Evolutionary conservation across 768 basidiomycete genomes (phyloP).

Genomic region (Amanita exitialis): DNA sequence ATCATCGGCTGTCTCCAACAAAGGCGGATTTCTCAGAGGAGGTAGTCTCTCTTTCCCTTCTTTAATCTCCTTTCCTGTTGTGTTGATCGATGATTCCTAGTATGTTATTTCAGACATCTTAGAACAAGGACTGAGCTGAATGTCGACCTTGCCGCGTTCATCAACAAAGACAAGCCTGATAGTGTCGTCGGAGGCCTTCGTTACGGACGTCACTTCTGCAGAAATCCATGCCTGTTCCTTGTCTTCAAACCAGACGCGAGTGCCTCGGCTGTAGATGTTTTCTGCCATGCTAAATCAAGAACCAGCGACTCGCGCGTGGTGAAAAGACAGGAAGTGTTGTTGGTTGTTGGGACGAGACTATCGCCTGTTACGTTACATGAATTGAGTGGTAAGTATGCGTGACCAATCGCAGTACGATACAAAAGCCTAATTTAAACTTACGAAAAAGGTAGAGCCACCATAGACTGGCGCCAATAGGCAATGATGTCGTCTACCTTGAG

Average conservation of each 20-base stretch:
- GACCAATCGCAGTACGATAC: neutral
- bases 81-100: conserved; percentile 73
- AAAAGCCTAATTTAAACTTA: neutral
- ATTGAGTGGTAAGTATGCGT: conserved; percentile 1
- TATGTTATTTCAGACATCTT: conserved; percentile 7
- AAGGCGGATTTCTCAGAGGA: conserved; percentile 91
- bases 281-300: conserved; percentile 54
- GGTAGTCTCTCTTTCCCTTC: conserved; percentile 76
- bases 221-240: conserved; percentile 93
- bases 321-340: conserved; percentile 10
- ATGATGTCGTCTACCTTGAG: conserved; percentile 51
- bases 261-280: conserved; percentile 87
- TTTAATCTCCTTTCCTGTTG: conserved; percentile 72
- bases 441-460: neutral
- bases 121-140: conserved; percentile 6
- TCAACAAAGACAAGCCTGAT: conserved; percentile 83
- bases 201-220: conserved; percentile 65
- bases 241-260: conserved; percentile 88
- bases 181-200: conserved; percentile 56
- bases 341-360: neutral
- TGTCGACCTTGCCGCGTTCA: conserved; percentile 70
- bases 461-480: neutral
- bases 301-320: conserved; percentile 7
- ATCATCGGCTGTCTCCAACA: conserved; percentile 96
- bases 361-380: neutral